A percentile compares a stretch with the other conserved stretches of the same genome.
These are phyloP conservation scores for Paecilomyces sp. DNA, from an alignment of 2,329 filamentous ascomycete species.

Conservation along the genomic window DNA sequence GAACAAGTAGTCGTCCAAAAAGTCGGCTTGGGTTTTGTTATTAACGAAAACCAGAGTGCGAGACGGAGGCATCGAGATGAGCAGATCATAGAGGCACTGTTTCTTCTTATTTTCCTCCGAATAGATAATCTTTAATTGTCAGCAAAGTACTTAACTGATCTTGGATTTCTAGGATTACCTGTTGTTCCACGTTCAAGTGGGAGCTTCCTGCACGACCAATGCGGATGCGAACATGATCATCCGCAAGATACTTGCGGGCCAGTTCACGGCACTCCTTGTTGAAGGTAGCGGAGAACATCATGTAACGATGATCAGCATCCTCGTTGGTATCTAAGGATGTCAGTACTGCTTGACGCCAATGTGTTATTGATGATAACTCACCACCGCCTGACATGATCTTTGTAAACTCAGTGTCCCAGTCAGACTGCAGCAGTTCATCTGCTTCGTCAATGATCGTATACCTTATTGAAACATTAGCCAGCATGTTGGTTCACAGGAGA, in stretches of 20 bases:
- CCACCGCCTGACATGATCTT: conserved; percentile 75
- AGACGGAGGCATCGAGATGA: conserved; percentile 62
- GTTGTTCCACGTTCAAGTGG: conserved; percentile 75
- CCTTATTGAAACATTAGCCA: conserved; percentile 21
- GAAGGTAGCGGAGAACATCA: conserved; percentile 95
- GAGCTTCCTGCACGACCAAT: conserved; percentile 82
- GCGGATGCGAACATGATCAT: conserved; percentile 69
- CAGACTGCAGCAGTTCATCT: conserved; percentile 76
- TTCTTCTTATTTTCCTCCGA: conserved; percentile 63
- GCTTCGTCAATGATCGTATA: conserved; percentile 84
- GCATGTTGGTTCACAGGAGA: not conserved
- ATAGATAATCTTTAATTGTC: conserved; percentile 48
- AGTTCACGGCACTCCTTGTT: conserved; percentile 70
- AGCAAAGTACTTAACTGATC: not conserved
- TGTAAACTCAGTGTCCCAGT: conserved; percentile 71
- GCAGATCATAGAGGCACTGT: conserved; percentile 61
- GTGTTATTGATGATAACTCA: conserved; percentile 37
- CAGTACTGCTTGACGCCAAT: conserved; percentile 7
- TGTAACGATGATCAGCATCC: conserved; percentile 59
- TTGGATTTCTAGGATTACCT: conserved; percentile 25
- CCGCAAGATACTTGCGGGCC: conserved; percentile 66
- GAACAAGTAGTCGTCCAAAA: conserved; percentile 80
- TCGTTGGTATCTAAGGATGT: conserved; percentile 59
- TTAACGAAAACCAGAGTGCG: conserved; percentile 91
- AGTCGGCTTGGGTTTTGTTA: conserved; percentile 67